phyloP scores from a whole-genome alignment of 176 grass and related monocot species.

The Carex kokanica region DNA sequence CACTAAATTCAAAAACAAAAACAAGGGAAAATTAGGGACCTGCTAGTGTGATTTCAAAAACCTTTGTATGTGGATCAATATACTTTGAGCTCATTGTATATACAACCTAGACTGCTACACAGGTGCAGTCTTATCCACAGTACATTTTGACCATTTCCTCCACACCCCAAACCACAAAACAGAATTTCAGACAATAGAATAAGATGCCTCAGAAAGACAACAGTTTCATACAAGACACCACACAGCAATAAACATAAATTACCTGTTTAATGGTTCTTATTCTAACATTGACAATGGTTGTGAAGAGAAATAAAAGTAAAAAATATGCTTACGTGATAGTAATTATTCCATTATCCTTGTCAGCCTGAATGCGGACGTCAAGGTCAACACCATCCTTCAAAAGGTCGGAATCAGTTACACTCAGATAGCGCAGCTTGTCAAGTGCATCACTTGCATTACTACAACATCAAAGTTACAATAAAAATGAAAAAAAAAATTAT shows the following conservation, averaged over 20 bases:
- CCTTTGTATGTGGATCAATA: background rate
- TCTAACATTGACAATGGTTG: background rate
- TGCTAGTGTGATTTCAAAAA: background rate
- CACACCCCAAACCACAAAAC: background rate
- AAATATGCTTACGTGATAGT: conserved; percentile 65
- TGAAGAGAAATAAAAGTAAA: background rate
- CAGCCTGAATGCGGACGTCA: conserved; percentile 75
- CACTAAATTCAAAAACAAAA: conserved; percentile 44
- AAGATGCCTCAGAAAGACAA: background rate
- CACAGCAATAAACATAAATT: background rate
- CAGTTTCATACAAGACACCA: background rate
- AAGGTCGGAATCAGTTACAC: conserved; percentile 84
- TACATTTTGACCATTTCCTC: background rate
- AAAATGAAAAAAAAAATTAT: background rate
- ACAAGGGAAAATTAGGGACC: background rate
- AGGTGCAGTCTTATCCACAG: background rate
- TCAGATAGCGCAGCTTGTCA: conserved; percentile 91
- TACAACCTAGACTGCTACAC: background rate
- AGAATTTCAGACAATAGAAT: background rate
- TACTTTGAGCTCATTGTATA: background rate
- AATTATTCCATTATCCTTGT: conserved; percentile 88
- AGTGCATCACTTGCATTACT: conserved; percentile 99
- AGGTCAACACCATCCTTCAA: conserved; percentile 84
- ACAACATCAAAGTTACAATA: conserved; percentile 15
- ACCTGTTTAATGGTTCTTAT: background rate